Base-by-base conservation (phyloP, 192 early-diverging fungal genomes). In the Backusella psychrophila region DNA sequence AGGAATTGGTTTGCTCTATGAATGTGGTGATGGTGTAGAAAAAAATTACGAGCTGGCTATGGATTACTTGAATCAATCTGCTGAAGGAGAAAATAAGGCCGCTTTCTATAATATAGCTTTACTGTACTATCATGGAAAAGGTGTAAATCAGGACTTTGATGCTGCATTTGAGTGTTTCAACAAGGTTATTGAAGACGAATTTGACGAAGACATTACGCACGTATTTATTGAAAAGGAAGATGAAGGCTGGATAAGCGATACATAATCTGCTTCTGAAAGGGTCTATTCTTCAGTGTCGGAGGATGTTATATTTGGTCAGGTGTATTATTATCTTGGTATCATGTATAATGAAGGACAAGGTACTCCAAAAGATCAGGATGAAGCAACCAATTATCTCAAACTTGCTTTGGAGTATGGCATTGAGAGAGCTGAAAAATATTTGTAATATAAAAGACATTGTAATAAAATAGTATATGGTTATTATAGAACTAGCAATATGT, bases 221-320 rank as follows among this genome's bases (percentile, higher is more conserved):
- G 53, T 56, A 23, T 56, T 56, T 56, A 21, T 56, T 56, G 53
- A 56, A 56, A 56, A 56, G 42, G 42, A 44, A 26, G 53, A 56
- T 23, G 53, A 56, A 21, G 53, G n/a, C n/a, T 56, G 53, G 19
- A 56, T 56, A 56, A 56, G 21, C 23, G 6, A 9, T 29, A 42
- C 39, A 21, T 11, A 8, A 0, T 56, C n/a, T 56, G 53, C 53
- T 56, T 23, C 8, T 3, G n/a, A 56, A 21, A 56, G 53, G 36
- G 21, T 41, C 35, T 71, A 76, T 69, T 76, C 70, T 63, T 44
- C 33, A 19, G 70, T 71, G 38, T 68, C 75, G 2, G 75, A 68
- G 8, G 46, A 76, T n/a, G 49, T 59, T 38, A 69, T 68, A 59
- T 49, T 71, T 15, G 49, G 56, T 41, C 52, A 76, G 21, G 75